Percentiles rank a stretch among this genome's conserved stretches.
Evolutionary conservation across 2,329 filamentous ascomycete genomes (phyloP).

Genomic region (Neonectria neomacrospora): DNA sequence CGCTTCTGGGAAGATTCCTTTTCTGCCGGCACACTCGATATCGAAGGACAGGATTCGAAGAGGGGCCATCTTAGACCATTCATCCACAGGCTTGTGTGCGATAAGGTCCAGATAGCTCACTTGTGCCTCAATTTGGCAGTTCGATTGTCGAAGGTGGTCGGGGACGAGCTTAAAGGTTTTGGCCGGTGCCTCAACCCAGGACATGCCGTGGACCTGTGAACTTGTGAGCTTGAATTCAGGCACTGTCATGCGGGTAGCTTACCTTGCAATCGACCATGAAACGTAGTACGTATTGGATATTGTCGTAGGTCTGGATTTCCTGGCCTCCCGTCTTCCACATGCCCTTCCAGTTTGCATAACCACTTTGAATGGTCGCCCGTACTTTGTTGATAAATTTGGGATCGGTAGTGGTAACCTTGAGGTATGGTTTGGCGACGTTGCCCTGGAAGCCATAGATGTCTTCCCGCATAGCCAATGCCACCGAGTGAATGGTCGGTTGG

Average conservation of each 20-base stretch:
- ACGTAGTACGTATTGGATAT: conserved; percentile 90
- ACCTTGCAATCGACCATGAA: conserved; percentile 98
- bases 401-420: conserved; percentile 93
- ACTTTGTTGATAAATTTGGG: conserved; percentile 85
- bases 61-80: conserved; percentile 98
- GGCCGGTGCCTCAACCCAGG: conserved; percentile 90
- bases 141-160: conserved; percentile 78
- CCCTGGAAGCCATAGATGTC: conserved; percentile 96
- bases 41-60: conserved; percentile 94
- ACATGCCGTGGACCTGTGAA: conserved; percentile 86
- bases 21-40: conserved; percentile 97
- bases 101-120: conserved; percentile 86
- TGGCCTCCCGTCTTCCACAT: conserved; percentile 80
- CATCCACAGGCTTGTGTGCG: conserved; percentile 87
- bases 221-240: conserved; percentile 31
- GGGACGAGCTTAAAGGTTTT: conserved; percentile 78
- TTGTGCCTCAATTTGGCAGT: conserved; percentile 94
- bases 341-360: conserved; percentile 87
- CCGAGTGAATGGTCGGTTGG: conserved; percentile 79
- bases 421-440: conserved; percentile 88
- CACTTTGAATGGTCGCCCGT: conserved; percentile 78
- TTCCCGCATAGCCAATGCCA: conserved; percentile 84
- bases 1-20: conserved; percentile 96
- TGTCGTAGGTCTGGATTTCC: conserved; percentile 92
- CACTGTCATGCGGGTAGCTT: conserved; percentile 38